A percentile compares a stretch with the other conserved stretches of the same genome.
Evolutionary conservation across 2,329 filamentous ascomycete genomes (phyloP).

Genomic region (Sporothrix phasma): DNA sequence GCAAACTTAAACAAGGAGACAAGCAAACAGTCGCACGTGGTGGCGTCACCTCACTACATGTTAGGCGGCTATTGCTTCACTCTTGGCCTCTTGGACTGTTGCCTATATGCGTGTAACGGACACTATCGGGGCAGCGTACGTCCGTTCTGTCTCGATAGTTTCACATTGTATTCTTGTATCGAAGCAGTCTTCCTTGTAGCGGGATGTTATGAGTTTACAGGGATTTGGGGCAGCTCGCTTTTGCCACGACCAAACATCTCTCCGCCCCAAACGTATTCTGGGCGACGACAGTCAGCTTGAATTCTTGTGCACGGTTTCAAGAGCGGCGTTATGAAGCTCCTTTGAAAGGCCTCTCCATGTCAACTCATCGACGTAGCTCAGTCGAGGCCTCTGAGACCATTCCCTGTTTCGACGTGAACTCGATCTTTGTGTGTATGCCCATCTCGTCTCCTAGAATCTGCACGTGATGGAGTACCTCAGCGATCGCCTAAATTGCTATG

Average conservation of each 20-base stretch:
- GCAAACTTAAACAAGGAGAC: not conserved
- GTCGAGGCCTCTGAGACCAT: not conserved
- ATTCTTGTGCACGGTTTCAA: not conserved
- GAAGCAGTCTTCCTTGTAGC: not conserved
- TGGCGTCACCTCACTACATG: not conserved
- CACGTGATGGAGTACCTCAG: not conserved
- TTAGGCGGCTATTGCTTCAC: not conserved
- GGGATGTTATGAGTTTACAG: not conserved
- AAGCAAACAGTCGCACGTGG: not conserved
- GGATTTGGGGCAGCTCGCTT: not conserved
- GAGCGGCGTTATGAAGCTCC: not conserved
- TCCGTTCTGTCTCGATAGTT: not conserved
- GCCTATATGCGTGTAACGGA: not conserved
- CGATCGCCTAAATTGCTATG: not conserved
- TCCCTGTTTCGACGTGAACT: not conserved
- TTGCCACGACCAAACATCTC: not conserved
- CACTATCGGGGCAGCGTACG: not conserved
- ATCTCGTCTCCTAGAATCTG: not conserved
- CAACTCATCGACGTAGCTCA: not conserved
- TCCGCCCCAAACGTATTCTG: not conserved
- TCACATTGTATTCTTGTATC: not conserved
- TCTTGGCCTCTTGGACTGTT: conserved; percentile 4
- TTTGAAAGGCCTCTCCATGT: not conserved
- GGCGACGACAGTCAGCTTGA: not conserved
- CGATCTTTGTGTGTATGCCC: not conserved